Conservation (phyloP, 495 filamentous ascomycete genomes). For the Amorphotheca resinae region DNA sequence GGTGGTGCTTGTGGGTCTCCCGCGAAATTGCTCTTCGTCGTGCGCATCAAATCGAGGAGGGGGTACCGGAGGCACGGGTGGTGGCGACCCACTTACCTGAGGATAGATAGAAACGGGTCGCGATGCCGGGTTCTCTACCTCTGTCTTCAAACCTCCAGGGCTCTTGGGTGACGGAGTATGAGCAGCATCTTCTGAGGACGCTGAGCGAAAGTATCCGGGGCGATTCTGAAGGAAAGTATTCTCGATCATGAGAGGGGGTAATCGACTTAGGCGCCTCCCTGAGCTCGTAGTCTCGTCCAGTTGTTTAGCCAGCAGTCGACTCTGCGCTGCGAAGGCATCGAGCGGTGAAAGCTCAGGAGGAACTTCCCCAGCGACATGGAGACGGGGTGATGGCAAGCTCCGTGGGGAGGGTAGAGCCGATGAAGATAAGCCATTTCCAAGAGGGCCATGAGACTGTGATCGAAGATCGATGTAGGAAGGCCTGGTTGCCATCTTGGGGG, state of each 20-base stretch:
- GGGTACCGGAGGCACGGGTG: conserved; percentile 21
- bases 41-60: conserved; percentile 3
- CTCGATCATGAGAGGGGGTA: conserved; percentile 72
- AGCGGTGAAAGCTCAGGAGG: conserved; percentile 88
- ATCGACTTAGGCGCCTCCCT: conserved; percentile 63
- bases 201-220: conserved; percentile 61
- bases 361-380: conserved; percentile 74
- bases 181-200: conserved; percentile 30
- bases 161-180: conserved; percentile 27
- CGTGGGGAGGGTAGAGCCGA: conserved; percentile 23
- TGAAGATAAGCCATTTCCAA: conserved; percentile 22
- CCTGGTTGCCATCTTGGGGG: conserved; percentile 37
- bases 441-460: conserved; percentile 49
- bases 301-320: conserved; percentile 73
- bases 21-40: conserved; percentile 18
- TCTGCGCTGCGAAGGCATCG: conserved; percentile 86
- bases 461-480: conserved; percentile 50
- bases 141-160: conserved; percentile 37
- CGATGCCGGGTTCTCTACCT: conserved; percentile 46
- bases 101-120: conserved; percentile 65
- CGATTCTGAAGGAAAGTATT: conserved; percentile 56
- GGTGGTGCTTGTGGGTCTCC: conserved; percentile 8
- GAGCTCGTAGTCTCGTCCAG: conserved; percentile 55
- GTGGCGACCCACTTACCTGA: conserved; percentile 51
- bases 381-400: conserved; percentile 51